A percentile compares a stretch with the other conserved stretches of the same genome.
phyloP scores from a whole-genome alignment of 2,329 filamentous ascomycete species.

The Pseudocercospora cruenta region DNA sequence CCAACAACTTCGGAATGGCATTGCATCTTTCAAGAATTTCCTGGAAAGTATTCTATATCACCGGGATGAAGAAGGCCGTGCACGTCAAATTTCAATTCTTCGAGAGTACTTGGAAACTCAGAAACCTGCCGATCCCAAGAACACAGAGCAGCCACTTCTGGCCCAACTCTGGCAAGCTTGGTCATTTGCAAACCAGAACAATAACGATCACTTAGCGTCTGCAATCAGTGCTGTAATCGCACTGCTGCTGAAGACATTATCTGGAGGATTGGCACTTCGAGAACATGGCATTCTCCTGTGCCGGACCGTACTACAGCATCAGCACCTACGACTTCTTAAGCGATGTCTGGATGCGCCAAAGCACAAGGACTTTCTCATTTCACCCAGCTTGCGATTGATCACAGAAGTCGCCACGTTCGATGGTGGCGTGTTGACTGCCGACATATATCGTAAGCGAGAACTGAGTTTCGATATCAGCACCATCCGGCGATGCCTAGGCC shows the following conservation, averaged over 20 bases:
- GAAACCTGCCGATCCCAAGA: conserved; percentile 52
- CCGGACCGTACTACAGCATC: conserved; percentile 77
- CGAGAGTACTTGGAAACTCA: conserved; percentile 69
- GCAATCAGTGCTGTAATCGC: conserved; percentile 79
- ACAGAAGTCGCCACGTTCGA: conserved; percentile 85
- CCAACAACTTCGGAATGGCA: conserved; percentile 67
- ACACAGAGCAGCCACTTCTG: conserved; percentile 67
- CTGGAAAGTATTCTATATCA: conserved; percentile 66
- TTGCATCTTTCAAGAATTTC: conserved; percentile 71
- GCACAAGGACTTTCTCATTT: conserved; percentile 84
- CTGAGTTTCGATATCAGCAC: conserved; percentile 72
- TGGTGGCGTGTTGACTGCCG: conserved; percentile 76
- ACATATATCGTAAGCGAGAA: conserved; percentile 73
- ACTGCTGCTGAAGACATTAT: conserved; percentile 77
- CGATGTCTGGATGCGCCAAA: conserved; percentile 79
- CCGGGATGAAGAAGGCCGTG: conserved; percentile 54
- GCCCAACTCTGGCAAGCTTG: conserved; percentile 84
- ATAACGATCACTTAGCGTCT: conserved; percentile 80
- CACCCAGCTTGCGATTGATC: conserved; percentile 81
- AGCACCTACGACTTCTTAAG: conserved; percentile 78
- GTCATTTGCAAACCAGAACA: conserved; percentile 78
- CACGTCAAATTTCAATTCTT: conserved; percentile 61
- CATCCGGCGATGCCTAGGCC: conserved; percentile 76
- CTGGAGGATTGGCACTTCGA: conserved; percentile 72
- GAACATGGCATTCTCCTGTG: conserved; percentile 77